These are phyloP conservation scores for Xylaria sp. DNA, from an alignment of 2,329 filamentous ascomycete genomes.

Conservation along the genomic window DNA sequence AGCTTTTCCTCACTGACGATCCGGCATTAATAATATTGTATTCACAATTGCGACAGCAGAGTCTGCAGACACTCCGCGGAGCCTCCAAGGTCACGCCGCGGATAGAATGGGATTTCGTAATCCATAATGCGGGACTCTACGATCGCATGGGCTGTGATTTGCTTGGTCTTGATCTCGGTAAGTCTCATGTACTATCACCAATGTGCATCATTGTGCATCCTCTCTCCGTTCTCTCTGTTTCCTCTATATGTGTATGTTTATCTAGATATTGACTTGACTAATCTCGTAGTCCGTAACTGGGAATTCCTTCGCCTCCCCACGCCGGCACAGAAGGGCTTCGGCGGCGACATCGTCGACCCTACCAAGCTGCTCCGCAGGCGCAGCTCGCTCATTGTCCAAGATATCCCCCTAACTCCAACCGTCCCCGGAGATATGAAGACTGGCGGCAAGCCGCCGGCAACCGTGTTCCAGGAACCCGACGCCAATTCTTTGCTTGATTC, in stretches of 20 bases:
- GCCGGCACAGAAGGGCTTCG: slow-evolving; percentile 52
- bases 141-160: slow-evolving; percentile 94
- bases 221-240: background rate
- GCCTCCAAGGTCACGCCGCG: slow-evolving; percentile 81
- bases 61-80: slow-evolving; percentile 84
- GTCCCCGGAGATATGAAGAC: slow-evolving; percentile 57
- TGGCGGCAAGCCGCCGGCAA: slow-evolving; percentile 69
- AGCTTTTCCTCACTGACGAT: slow-evolving; percentile 88
- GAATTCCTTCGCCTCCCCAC: slow-evolving; percentile 72
- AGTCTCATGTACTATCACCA: slow-evolving; percentile 50
- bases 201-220: background rate
- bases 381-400: slow-evolving; percentile 83
- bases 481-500: slow-evolving; percentile 87
- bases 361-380: slow-evolving; percentile 75
- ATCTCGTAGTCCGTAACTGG: slow-evolving; percentile 76
- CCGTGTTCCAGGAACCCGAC: slow-evolving; percentile 93
- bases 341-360: slow-evolving; percentile 67
- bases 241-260: background rate
- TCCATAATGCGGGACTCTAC: slow-evolving; percentile 86
- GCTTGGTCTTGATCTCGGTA: slow-evolving; percentile 85
- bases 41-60: slow-evolving; percentile 82
- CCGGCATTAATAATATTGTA: slow-evolving; percentile 90
- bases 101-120: slow-evolving; percentile 88
- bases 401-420: slow-evolving; percentile 64
- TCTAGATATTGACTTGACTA: background rate